These are phyloP conservation scores for Hevea brasiliensis DNA, from an alignment of 345 rosid species.

Conservation along the genomic window DNA sequence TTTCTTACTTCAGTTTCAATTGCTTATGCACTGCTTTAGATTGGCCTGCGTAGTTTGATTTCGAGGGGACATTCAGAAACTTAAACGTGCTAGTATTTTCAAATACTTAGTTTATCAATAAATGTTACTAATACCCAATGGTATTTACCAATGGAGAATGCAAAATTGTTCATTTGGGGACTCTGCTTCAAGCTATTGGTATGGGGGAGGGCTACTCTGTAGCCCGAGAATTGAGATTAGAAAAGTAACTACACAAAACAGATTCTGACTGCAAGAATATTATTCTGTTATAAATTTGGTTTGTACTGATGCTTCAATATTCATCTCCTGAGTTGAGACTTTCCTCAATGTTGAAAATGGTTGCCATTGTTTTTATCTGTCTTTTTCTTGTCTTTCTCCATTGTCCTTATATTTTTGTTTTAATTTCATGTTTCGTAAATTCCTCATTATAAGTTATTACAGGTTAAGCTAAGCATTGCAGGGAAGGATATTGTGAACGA, in stretches of 20 bases:
- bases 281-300: neutral
- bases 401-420: no score
- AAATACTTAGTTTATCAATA: neutral
- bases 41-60: neutral
- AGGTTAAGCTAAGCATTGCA: slow-evolving; percentile 83
- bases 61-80: neutral
- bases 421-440: neutral
- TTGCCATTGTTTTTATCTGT: neutral
- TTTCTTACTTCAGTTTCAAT: neutral
- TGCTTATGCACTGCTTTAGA: neutral
- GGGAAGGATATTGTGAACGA: slow-evolving; percentile 75
- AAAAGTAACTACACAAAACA: no score
- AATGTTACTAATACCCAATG: neutral
- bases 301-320: neutral
- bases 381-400: neutral
- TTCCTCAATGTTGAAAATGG: neutral
- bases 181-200: neutral
- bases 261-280: neutral
- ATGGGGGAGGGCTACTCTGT: neutral
- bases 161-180: neutral
- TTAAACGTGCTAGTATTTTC: neutral
- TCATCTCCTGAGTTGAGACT: neutral
- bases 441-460: slow-evolving; percentile 6
- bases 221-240: neutral
- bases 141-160: neutral